These are phyloP conservation scores for Diutina siamensis DNA, from an alignment of 1,139 yeast species.

Conservation along the genomic window DNA sequence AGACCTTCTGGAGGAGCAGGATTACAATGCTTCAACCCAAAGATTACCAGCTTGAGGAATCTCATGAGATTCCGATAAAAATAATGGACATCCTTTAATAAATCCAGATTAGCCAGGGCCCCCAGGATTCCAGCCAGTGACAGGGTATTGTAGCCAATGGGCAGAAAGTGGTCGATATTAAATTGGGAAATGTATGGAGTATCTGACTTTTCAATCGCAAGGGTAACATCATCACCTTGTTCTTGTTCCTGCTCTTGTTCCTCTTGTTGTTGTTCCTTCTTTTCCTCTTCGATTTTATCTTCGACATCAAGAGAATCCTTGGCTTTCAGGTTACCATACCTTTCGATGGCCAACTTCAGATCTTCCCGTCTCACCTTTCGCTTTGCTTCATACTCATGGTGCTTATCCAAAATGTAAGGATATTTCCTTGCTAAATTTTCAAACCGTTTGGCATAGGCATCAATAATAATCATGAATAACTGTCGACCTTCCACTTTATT, in stretches of 20 bases:
- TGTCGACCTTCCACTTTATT: constrained; percentile 81
- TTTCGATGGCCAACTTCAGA: constrained; percentile 27
- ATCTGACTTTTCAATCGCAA: neutral
- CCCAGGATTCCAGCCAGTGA: constrained; percentile 14
- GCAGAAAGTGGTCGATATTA: constrained; percentile 29
- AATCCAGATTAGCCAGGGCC: constrained; percentile 36
- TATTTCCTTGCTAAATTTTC: constrained; percentile 63
- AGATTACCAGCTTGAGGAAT: constrained; percentile 80
- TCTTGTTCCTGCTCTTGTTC: constrained; percentile 6
- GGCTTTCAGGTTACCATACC: constrained; percentile 19
- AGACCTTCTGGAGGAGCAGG: constrained; percentile 53
- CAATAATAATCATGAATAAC: constrained; percentile 68
- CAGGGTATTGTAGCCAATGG: constrained; percentile 15
- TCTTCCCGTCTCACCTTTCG: constrained; percentile 31
- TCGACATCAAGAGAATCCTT: constrained; percentile 7
- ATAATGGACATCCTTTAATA: constrained; percentile 78
- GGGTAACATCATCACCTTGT: neutral
- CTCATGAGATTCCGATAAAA: constrained; percentile 83
- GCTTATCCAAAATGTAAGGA: constrained; percentile 54
- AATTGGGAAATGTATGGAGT: constrained; percentile 13
- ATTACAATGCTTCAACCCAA: constrained; percentile 81
- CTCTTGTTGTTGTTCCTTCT: constrained; percentile 14
- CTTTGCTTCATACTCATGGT: constrained; percentile 38
- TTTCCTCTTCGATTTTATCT: constrained; percentile 14
- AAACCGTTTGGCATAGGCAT: constrained; percentile 80